A percentile compares a stretch with the other conserved stretches of the same genome.
Evolutionary conservation across 2,329 filamentous ascomycete genomes (phyloP).

Genomic region (Mycogone perniciosa): DNA sequence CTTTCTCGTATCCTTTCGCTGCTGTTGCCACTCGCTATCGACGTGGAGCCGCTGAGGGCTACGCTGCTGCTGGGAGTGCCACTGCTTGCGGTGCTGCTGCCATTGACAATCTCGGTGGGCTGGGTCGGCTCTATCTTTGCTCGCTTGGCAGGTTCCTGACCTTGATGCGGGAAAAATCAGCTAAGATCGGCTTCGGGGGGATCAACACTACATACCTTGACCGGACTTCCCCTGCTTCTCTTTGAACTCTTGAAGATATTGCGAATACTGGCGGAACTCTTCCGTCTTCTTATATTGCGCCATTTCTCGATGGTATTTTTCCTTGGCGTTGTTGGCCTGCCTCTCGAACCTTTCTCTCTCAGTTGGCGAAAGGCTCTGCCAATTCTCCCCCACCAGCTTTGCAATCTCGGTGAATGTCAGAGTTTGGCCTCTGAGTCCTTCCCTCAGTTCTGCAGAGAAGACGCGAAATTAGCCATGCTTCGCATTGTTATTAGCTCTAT

Average conservation of each 20-base stretch:
- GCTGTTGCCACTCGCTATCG: conserved; percentile 39
- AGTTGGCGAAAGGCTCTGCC: conserved; percentile 61
- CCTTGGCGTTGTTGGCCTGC: conserved; percentile 66
- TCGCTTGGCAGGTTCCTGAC: conserved; percentile 41
- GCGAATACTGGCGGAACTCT: conserved; percentile 60
- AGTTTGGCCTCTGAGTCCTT: conserved; percentile 68
- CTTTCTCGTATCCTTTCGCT: conserved; percentile 43
- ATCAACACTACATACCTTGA: conserved; percentile 40
- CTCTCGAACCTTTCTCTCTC: conserved; percentile 69
- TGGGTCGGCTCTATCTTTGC: conserved; percentile 37
- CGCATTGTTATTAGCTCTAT: neutral
- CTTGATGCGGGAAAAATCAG: conserved; percentile 14
- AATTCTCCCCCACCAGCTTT: conserved; percentile 74
- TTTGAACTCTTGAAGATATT: conserved; percentile 73
- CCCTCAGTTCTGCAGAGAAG: conserved; percentile 58
- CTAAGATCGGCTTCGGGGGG: neutral
- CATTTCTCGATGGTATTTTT: conserved; percentile 68
- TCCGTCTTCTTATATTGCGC: conserved; percentile 71
- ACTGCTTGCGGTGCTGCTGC: conserved; percentile 22
- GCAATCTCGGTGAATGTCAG: conserved; percentile 79
- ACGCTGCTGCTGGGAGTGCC: conserved; percentile 30
- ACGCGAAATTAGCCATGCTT: neutral
- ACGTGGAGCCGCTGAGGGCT: conserved; percentile 30
- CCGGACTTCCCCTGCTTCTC: conserved; percentile 57
- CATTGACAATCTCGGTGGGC: conserved; percentile 27